phyloP scores from a whole-genome alignment of 202 grass and related monocot genomes.

The Hordeum pubiflorum region DNA sequence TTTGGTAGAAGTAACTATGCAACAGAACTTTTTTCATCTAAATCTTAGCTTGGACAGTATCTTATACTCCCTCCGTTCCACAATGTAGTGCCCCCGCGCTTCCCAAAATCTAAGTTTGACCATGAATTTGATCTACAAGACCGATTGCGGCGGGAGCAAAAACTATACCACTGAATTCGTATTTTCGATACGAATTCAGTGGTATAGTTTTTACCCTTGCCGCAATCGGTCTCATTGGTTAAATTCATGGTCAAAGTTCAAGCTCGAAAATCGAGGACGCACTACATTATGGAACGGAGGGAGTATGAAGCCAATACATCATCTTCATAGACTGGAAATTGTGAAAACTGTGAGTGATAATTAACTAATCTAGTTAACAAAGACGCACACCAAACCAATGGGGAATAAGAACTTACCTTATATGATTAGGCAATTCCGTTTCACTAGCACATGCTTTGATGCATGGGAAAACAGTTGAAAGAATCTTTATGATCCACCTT shows the following conservation, averaged over 20 bases:
- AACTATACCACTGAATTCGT: too few species aligned
- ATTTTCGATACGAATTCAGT: too few species aligned
- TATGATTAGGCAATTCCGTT: conserved; percentile 71
- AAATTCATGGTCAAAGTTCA: too few species aligned
- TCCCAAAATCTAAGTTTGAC: too few species aligned
- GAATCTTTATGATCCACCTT: conserved; percentile 90
- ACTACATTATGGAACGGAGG: too few species aligned
- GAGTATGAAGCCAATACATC: conserved; percentile 19
- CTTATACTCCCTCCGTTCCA: too few species aligned
- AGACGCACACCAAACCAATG: not conserved
- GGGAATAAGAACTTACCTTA: conserved; percentile 50
- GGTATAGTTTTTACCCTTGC: too few species aligned
- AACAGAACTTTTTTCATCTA: not conserved
- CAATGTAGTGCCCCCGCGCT: too few species aligned
- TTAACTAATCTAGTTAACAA: conserved; percentile 11
- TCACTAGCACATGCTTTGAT: conserved; percentile 83
- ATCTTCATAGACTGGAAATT: conserved; percentile 9
- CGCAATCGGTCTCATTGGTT: too few species aligned
- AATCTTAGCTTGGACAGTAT: conserved; percentile 17
- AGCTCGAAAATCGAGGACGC: too few species aligned
- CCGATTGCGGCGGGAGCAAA: too few species aligned
- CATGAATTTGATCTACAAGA: too few species aligned
- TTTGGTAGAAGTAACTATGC: not conserved
- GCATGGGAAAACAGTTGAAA: conserved; percentile 86
- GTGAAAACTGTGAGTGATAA: not conserved